Conservation (phyloP, 352 stramenopile species). For the Pythium plurisporium region DNA sequence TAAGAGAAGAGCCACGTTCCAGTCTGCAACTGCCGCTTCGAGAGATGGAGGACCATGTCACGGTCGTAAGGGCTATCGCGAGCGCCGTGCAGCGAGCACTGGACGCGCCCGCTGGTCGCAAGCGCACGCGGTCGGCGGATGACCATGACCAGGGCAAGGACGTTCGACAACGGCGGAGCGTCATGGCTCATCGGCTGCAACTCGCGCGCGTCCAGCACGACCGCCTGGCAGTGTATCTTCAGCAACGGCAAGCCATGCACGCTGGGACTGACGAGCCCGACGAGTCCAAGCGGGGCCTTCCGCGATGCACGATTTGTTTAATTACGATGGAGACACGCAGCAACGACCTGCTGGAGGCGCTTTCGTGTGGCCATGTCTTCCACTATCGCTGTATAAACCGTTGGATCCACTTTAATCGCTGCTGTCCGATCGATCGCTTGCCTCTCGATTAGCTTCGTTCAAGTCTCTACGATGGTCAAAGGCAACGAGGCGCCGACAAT, state of each 20-base stretch:
- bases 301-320: conserved; percentile 28
- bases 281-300: too few species aligned
- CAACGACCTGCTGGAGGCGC: conserved; percentile 5
- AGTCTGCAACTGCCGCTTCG: too few species aligned
- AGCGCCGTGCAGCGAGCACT: conserved; percentile 6
- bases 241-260: neutral
- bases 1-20: neutral
- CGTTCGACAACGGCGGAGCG: neutral
- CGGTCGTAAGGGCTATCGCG: neutral
- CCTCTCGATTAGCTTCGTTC: conserved; percentile 12
- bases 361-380: conserved; percentile 32
- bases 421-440: conserved; percentile 31
- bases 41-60: neutral
- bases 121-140: neutral
- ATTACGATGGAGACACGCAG: neutral
- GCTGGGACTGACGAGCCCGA: neutral
- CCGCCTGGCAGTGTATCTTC: neutral
- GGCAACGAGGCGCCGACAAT: conserved; percentile 18
- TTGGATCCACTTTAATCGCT: conserved; percentile 25
- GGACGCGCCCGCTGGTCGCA: neutral
- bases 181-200: neutral
- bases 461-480: neutral
- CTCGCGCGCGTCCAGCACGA: neutral
- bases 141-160: neutral
- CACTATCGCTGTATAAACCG: conserved; percentile 26